phyloP scores from a whole-genome alignment of 768 basidiomycete genomes.

The Boletus coccyginus region DNA sequence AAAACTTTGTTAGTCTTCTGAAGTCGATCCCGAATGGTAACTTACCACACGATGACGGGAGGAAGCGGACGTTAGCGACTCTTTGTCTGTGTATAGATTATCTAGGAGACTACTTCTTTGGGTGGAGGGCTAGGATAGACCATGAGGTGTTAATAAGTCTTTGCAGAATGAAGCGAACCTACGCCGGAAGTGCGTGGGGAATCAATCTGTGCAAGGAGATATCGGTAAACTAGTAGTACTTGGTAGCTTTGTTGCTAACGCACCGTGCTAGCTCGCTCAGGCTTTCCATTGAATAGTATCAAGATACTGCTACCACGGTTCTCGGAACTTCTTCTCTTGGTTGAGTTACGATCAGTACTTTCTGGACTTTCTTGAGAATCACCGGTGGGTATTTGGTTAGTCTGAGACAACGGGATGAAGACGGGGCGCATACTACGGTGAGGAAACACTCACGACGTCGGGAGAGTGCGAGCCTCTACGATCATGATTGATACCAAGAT shows the following conservation, averaged over 20 bases:
- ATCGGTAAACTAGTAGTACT: neutral
- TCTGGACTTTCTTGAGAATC: neutral
- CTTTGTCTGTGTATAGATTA: neutral
- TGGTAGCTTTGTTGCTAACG: neutral
- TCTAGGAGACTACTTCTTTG: neutral
- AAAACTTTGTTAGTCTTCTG: neutral
- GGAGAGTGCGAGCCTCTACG: neutral
- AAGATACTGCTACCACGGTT: neutral
- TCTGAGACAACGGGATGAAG: neutral
- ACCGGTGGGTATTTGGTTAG: neutral
- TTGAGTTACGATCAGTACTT: neutral
- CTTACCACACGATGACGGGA: neutral
- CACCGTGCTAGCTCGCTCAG: neutral
- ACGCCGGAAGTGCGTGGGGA: conserved; percentile 1
- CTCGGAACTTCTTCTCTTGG: neutral
- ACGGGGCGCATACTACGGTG: neutral
- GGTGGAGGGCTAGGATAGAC: conserved; percentile 1
- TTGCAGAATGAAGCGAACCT: neutral
- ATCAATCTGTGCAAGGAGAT: neutral
- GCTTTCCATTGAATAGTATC: neutral
- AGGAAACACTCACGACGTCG: neutral
- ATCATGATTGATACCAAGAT: neutral
- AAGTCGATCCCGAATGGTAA: neutral
- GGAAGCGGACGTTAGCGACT: neutral
- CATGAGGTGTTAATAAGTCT: neutral